phyloP scores from a whole-genome alignment of 2,329 filamentous ascomycete species.

The Microsporum canis region DNA sequence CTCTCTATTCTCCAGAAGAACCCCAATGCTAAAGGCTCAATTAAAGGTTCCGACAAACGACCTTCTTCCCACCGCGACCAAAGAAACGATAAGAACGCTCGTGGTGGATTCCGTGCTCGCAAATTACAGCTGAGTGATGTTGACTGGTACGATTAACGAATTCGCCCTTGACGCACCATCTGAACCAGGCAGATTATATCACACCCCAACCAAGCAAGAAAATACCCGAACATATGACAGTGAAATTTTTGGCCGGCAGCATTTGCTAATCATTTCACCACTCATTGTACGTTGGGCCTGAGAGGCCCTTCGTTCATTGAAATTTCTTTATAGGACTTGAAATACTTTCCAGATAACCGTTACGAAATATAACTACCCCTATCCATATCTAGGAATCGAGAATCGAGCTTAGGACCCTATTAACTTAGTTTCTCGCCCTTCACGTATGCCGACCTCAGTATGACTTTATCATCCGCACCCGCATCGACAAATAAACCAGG shows the following conservation, averaged over 20 bases:
- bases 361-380: not conserved
- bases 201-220: not conserved
- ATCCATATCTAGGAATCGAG: not conserved
- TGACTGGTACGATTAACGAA: conserved; percentile 62
- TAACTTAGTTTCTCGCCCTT: not conserved
- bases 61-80: conserved; percentile 30
- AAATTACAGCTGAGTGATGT: conserved; percentile 94
- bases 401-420: too few species aligned
- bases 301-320: not conserved
- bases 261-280: not conserved
- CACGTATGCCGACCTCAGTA: not conserved
- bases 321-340: conserved; percentile 1
- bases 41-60: conserved; percentile 33
- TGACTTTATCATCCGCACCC: not conserved
- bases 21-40: conserved; percentile 25
- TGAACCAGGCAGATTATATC: not conserved
- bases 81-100: conserved; percentile 46
- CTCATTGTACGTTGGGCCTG: not conserved
- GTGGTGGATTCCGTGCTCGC: conserved; percentile 67
- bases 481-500: not conserved
- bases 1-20: conserved; percentile 18
- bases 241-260: not conserved
- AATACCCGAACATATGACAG: not conserved
- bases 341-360: not conserved
- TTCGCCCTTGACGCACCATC: not conserved